Base-by-base conservation (phyloP, 2,329 filamentous ascomycete species). In the Penicillium digitatum region DNA sequence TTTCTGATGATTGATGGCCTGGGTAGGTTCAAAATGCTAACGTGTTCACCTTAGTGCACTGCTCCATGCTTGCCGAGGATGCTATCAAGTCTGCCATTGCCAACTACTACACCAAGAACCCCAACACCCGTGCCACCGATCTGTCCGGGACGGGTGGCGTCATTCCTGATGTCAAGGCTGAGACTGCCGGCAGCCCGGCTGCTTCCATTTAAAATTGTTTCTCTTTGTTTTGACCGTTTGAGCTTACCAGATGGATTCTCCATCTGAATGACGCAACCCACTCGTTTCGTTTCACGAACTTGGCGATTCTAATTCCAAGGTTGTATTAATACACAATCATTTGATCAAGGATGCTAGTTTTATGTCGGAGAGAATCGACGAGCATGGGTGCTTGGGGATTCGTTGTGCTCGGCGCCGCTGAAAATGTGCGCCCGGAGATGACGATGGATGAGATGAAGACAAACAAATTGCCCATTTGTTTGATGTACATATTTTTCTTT, bases 31-130 rank as follows among this genome's bases (percentile, higher is more conserved):
- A 7, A 3, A 3, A 38, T 52, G 51, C 54, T 62, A 42, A 65
- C 58, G 34, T 50, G 8, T 12, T 12, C 6, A 38, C 14, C 48
- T 31, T 67, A 89, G 87, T 94, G 45, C 90, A 95, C 76, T 95
- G 90, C 81, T 93, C 88, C 48, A 94, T 95, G 88, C 82, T 95
- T 63, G 90, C 90, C 14, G 90, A 95, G 74, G 90, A 95, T 70
- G 90, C 90, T 61, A 95, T 95, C 82, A 94, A 94, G 77, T 90
- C 88, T 35, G 90, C 90, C 64, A 94, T 95, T 70, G 87, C 85
- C 61, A 90, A 95, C 75, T 95, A 94, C 79, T 90, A 93, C 79
- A 89, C 85, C 70, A 94, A 95, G 82, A 94, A 95, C 78, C 89
- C 90, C 56, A 85, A 87, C 59, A 85, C 85, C 34, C 83, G 84